These are phyloP conservation scores for Fusarium citri DNA, from an alignment of 2,329 filamentous ascomycete species.

Conservation along the genomic window DNA sequence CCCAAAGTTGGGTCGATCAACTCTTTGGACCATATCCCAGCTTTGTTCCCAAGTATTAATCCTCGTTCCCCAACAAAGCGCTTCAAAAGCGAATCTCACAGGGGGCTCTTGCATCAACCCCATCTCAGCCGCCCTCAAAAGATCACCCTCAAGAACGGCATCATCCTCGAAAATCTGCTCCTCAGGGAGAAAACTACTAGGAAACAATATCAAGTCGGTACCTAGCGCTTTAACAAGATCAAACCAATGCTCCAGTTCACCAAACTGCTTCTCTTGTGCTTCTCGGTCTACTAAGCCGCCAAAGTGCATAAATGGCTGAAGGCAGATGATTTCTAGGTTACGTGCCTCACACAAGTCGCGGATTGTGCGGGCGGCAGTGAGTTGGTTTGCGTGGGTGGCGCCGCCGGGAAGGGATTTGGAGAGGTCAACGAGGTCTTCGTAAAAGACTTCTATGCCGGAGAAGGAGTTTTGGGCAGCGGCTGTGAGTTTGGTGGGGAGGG, in stretches of 20 bases:
- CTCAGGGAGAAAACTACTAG: slow-evolving; percentile 73
- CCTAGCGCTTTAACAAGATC: slow-evolving; percentile 69
- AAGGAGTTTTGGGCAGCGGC: slow-evolving; percentile 74
- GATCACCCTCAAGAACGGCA: slow-evolving; percentile 69
- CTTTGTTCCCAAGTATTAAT: slow-evolving; percentile 77
- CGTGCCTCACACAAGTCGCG: slow-evolving; percentile 39
- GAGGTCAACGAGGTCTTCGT: slow-evolving; percentile 77
- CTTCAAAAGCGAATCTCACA: slow-evolving; percentile 79
- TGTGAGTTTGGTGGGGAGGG: slow-evolving; percentile 73
- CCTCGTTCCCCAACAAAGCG: slow-evolving; percentile 77
- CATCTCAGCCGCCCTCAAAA: slow-evolving; percentile 74
- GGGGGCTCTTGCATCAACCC: slow-evolving; percentile 66
- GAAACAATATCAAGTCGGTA: slow-evolving; percentile 80
- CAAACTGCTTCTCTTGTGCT: slow-evolving; percentile 67
- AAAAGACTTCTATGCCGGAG: slow-evolving; percentile 79
- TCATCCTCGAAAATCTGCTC: slow-evolving; percentile 59
- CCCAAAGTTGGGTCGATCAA: slow-evolving; percentile 78
- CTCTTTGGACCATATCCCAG: slow-evolving; percentile 74
- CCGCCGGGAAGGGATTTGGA: slow-evolving; percentile 60
- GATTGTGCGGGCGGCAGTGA: slow-evolving; percentile 69
- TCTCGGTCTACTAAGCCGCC: slow-evolving; percentile 76
- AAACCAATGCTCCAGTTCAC: slow-evolving; percentile 77
- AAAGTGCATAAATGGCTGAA: slow-evolving; percentile 83
- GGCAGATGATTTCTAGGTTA: slow-evolving; percentile 67
- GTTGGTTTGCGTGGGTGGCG: slow-evolving; percentile 55